These are phyloP conservation scores for Lonicera japonica DNA, from an alignment of 129 eudicot genomes.

Conservation along the genomic window DNA sequence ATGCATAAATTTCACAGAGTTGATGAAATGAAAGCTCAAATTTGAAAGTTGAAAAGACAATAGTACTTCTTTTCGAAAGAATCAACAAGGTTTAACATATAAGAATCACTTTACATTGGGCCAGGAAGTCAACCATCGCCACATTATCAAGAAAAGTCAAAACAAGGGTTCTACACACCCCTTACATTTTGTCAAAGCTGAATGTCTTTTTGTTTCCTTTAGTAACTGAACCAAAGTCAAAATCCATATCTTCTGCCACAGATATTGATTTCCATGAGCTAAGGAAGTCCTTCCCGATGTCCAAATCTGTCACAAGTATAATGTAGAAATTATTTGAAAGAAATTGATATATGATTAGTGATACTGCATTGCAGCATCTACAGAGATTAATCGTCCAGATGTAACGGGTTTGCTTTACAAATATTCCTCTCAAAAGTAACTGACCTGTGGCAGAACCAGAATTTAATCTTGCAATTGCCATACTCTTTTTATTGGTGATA, in stretches of 20 bases:
- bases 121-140: no score
- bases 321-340: not conserved
- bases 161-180: conserved; percentile 11
- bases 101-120: conserved; percentile 7
- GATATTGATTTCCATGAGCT: conserved; percentile 75
- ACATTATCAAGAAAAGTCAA: conserved; percentile 6
- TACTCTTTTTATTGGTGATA: no score
- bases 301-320: conserved; percentile 54
- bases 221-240: conserved; percentile 59
- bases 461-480: no score
- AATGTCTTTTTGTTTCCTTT: conserved; percentile 62
- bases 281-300: conserved; percentile 72
- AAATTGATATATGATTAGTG: not conserved
- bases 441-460: not conserved
- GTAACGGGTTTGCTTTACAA: not conserved
- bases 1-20: not conserved
- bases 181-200: conserved; percentile 73
- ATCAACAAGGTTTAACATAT: not conserved
- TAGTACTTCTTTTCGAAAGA: not conserved
- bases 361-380: not conserved
- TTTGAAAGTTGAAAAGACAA: not conserved
- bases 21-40: not conserved
- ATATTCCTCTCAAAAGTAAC: not conserved
- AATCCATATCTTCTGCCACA: conserved; percentile 65
- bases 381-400: not conserved